These are phyloP conservation scores for Stagonosporopsis cucurbitacearum DNA, from an alignment of 2,329 filamentous ascomycete genomes.

Conservation along the genomic window DNA sequence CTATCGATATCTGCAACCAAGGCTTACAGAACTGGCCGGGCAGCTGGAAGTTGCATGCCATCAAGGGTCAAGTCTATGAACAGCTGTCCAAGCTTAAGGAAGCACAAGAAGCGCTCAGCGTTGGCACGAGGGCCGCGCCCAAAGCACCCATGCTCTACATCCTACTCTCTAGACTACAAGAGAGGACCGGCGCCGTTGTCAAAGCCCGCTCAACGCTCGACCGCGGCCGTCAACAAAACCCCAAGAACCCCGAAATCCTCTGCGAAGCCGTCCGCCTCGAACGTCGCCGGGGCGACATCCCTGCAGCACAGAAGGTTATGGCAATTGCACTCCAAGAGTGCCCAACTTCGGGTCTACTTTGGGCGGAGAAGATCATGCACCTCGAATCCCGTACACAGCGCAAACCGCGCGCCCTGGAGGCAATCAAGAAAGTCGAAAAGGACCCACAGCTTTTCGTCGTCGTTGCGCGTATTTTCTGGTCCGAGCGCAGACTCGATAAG, in stretches of 20 bases:
- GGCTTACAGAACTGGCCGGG: conserved; percentile 86
- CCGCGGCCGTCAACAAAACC: conserved; percentile 83
- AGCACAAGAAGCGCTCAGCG: conserved; percentile 86
- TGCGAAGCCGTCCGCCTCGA: conserved; percentile 94
- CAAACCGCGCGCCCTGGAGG: conserved; percentile 88
- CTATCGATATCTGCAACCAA: conserved; percentile 85
- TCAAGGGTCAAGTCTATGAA: conserved; percentile 98
- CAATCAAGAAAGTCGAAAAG: conserved; percentile 95
- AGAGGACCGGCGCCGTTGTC: conserved; percentile 80
- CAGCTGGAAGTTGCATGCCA: conserved; percentile 92
- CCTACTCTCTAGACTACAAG: conserved; percentile 85
- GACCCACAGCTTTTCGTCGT: conserved; percentile 89
- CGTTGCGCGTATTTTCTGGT: conserved; percentile 95
- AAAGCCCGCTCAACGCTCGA: conserved; percentile 95
- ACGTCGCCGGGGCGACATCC: conserved; percentile 80
- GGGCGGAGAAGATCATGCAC: conserved; percentile 95
- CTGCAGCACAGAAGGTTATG: conserved; percentile 91
- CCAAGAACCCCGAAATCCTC: conserved; percentile 85
- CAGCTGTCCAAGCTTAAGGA: conserved; percentile 77
- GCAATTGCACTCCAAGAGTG: conserved; percentile 91
- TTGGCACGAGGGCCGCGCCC: conserved; percentile 85
- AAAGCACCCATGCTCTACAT: conserved; percentile 89
- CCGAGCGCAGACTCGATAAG: conserved; percentile 88
- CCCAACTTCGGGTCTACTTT: conserved; percentile 84
- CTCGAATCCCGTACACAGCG: conserved; percentile 90